Evolutionary conservation across 257 asterid genomes (phyloP), one percentile per base, ranked within the genome.

Genomic region (Scutellaria minor): DNA sequence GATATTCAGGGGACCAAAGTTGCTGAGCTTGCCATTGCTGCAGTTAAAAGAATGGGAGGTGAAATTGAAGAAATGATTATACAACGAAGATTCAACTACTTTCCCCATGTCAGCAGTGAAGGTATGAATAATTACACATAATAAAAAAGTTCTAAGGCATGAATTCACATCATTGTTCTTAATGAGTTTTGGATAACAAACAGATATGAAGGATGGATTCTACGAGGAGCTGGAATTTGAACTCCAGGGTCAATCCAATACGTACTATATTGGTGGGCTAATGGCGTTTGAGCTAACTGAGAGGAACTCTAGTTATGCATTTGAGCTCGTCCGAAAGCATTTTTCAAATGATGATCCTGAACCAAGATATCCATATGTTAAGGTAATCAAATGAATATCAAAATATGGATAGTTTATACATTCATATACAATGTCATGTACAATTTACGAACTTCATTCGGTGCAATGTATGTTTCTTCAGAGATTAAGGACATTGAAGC

Each of bases 211-310:
- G 83, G 90, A 86, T 0, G 93, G 93, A 18, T 91, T 87, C 82
- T 91, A 91, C 63, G 88, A 87, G 50, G 85, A 83, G 78, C 68
- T 89, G 74, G 96, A 91, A 79, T 80, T 77, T 78, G 82, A 84
- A 74, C 85, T 91, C 3, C 97, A 91, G 57, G 97, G 97, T 63
- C 88, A 86, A 72, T 81, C 73, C 6, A 84, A 89, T 41, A 91
- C 96, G 46, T 91, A 84, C 82, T 91, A 75, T 56, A 82, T 87
- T 20, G 93, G 96, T 9, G 97, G 97, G 11, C 90, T 91, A n/a
- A 74, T 89, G 96, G 97, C 97, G 7, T 91, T 91, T 76, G 97
- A 91, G 84, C 85, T 91, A 51, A 91, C 97, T 2, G 97, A 91
- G 82, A 87, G 97, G 78, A 91, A 91, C 79, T 84, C 97, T 14